A percentile compares a stretch with the other conserved stretches of the same genome.
phyloP scores from a whole-genome alignment of 2,329 filamentous ascomycete genomes.

The Biscogniauxia sp. region DNA sequence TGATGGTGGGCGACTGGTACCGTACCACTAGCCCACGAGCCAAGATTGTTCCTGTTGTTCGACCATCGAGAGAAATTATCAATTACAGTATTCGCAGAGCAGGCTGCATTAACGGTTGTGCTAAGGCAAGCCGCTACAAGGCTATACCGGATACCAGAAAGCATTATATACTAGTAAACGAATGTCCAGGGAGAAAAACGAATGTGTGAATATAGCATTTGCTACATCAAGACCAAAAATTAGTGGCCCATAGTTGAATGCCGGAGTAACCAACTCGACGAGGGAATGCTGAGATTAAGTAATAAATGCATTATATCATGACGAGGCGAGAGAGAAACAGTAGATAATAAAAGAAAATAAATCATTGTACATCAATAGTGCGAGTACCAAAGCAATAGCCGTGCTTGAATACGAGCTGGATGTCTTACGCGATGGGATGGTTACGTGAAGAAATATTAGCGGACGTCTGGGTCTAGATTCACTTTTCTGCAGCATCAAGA shows the following conservation, averaged over 20 bases:
- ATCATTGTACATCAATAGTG: not conserved
- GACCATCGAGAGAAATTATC: not conserved
- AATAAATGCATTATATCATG: not conserved
- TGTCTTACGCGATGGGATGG: not conserved
- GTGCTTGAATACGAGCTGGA: not conserved
- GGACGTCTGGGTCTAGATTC: not conserved
- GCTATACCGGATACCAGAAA: not conserved
- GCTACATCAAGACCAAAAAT: not conserved
- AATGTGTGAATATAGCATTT: not conserved
- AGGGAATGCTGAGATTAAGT: not conserved
- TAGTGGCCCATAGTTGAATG: not conserved
- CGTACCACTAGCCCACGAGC: not conserved
- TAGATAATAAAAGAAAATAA: not conserved
- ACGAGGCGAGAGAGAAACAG: not conserved
- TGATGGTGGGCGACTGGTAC: not conserved
- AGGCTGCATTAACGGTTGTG: not conserved
- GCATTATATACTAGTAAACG: not conserved
- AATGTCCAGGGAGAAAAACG: not conserved
- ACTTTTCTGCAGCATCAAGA: not conserved
- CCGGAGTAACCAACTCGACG: not conserved
- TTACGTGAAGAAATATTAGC: not conserved
- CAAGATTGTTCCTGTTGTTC: not conserved
- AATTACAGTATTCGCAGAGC: conserved; percentile 1
- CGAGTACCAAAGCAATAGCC: not conserved
- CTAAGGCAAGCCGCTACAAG: not conserved